Percentiles rank a stretch among this genome's conserved stretches.
Evolutionary conservation across 768 basidiomycete genomes (phyloP).

Genomic region (Naematelia aurantialba): DNA sequence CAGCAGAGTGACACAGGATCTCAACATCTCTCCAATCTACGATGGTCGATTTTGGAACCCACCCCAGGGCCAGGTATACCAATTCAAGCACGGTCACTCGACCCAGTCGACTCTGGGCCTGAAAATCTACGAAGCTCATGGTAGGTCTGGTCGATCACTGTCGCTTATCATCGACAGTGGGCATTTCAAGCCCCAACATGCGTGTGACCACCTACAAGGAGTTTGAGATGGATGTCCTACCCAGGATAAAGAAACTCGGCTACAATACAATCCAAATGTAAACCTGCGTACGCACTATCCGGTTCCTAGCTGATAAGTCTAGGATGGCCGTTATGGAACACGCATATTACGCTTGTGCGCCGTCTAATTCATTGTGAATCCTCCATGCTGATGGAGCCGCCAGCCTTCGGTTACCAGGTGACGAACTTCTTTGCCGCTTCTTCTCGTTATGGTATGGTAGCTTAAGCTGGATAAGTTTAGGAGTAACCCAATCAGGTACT

Average conservation of each 20-base stretch:
- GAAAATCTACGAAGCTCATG: conserved; percentile 92
- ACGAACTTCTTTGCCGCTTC: conserved; percentile 96
- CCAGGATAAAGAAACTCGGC: conserved; percentile 82
- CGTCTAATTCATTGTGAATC: background rate
- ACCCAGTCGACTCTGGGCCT: conserved; percentile 57
- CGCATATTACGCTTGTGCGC: conserved; percentile 91
- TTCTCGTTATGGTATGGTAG: conserved; percentile 71
- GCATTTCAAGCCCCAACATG: conserved; percentile 83
- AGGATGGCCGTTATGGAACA: conserved; percentile 97
- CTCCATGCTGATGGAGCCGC: background rate
- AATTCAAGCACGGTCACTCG: conserved; percentile 68
- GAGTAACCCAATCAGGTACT: conserved; percentile 53
- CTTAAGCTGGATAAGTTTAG: background rate
- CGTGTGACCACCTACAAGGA: conserved; percentile 94
- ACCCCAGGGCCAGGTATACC: conserved; percentile 64
- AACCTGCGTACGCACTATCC: conserved; percentile 7
- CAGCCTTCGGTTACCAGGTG: conserved; percentile 97
- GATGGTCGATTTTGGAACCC: conserved; percentile 99
- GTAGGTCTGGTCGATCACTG: conserved; percentile 30
- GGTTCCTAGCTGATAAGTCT: background rate
- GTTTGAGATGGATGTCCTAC: conserved; percentile 78
- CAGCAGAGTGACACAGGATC: conserved; percentile 88
- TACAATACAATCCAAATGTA: conserved; percentile 92
- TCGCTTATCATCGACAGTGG: conserved; percentile 56
- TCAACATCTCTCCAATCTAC: conserved; percentile 81